These are phyloP conservation scores for Fraxinus quadrangulata DNA, from an alignment of 257 asterid species.

Conservation along the genomic window DNA sequence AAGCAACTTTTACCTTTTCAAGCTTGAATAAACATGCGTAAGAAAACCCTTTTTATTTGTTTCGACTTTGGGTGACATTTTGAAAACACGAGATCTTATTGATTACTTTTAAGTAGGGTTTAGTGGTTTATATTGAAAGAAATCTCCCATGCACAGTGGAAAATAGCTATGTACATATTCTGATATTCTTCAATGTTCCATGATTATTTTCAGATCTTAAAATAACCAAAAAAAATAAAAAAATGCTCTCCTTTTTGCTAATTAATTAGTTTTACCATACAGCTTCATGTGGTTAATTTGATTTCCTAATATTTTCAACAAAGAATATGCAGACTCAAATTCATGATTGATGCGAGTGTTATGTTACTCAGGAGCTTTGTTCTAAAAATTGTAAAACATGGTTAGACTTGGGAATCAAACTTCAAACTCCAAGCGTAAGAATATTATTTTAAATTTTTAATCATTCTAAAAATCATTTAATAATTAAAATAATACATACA, in stretches of 20 bases:
- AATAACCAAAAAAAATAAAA: too few species aligned
- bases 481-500: too few species aligned
- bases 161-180: constrained; percentile 22
- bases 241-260: background rate
- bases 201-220: background rate
- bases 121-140: background rate
- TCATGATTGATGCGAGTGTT: too few species aligned
- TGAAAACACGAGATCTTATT: background rate
- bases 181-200: background rate
- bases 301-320: too few species aligned
- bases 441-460: too few species aligned
- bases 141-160: constrained; percentile 5
- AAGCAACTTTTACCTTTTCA: background rate
- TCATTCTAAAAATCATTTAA: too few species aligned
- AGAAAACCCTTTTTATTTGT: background rate
- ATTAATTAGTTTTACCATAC: background rate
- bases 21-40: background rate
- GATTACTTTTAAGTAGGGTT: background rate
- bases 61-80: background rate
- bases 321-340: too few species aligned
- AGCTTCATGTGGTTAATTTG: background rate
- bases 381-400: too few species aligned
- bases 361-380: too few species aligned
- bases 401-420: too few species aligned
- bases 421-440: too few species aligned